phyloP scores from a whole-genome alignment of 1,284 basidiomycete species.

The Fomes fomentarius region DNA sequence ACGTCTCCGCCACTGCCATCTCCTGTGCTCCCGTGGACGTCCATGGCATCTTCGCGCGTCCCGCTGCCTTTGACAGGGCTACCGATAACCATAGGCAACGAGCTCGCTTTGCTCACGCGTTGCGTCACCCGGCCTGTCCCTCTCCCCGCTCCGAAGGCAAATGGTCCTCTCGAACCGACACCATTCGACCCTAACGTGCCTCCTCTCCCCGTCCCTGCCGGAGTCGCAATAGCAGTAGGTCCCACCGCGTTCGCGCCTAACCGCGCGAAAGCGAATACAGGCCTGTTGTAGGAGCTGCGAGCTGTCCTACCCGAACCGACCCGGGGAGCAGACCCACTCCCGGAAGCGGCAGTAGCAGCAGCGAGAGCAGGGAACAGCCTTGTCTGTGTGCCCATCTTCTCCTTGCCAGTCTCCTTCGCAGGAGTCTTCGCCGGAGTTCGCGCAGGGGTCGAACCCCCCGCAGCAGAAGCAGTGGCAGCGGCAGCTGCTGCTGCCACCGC shows the following conservation, averaged over 20 bases:
- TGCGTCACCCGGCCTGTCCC: slow-evolving; percentile 36
- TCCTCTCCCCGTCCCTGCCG: background rate
- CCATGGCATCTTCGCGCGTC: slow-evolving; percentile 4
- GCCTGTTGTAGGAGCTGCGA: background rate
- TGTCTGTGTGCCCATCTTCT: too few relatives aligned
- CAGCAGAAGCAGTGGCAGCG: background rate
- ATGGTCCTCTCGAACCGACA: background rate
- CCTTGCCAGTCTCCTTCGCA: background rate
- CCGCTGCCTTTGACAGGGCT: slow-evolving; percentile 39
- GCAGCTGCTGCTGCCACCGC: background rate
- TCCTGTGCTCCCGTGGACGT: background rate
- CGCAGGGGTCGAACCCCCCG: background rate
- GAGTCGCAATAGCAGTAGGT: background rate
- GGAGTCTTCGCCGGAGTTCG: background rate
- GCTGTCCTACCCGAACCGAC: too few relatives aligned
- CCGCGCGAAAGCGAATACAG: background rate
- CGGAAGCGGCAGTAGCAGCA: background rate
- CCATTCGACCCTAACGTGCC: background rate
- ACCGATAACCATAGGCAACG: slow-evolving; percentile 46
- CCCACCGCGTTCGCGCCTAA: background rate
- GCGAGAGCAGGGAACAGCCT: background rate
- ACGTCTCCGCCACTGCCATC: background rate
- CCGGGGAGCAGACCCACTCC: too few relatives aligned
- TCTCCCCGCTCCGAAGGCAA: slow-evolving; percentile 1
- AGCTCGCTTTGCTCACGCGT: slow-evolving; percentile 67